These are phyloP conservation scores for Stachybotrys echinatus DNA, from an alignment of 2,329 filamentous ascomycete genomes.

Conservation along the genomic window DNA sequence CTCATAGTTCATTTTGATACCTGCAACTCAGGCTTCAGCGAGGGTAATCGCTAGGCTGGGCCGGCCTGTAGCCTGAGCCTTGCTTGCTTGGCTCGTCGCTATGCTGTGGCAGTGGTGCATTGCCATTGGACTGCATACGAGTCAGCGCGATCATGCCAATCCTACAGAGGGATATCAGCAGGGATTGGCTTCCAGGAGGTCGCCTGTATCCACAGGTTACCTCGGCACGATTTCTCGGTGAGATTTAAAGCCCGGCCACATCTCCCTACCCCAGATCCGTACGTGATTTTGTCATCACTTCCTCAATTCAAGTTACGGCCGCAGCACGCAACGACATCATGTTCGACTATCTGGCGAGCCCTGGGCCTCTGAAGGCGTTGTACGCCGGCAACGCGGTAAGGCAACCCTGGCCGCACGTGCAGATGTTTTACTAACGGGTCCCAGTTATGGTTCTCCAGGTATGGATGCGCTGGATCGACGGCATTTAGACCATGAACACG, in stretches of 20 bases:
- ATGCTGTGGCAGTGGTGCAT: too few species aligned
- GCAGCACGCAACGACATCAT: neutral
- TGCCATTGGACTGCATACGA: too few species aligned
- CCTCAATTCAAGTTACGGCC: too few species aligned
- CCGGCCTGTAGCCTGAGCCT: too few species aligned
- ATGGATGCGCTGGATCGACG: neutral
- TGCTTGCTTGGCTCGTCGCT: too few species aligned
- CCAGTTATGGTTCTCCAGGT: neutral
- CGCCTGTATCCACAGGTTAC: neutral
- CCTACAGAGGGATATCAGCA: too few species aligned
- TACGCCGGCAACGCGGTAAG: constrained; percentile 15
- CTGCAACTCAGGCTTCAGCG: too few species aligned
- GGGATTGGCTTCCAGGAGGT: too few species aligned
- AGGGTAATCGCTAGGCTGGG: too few species aligned
- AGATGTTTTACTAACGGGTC: neutral
- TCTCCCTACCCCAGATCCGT: neutral
- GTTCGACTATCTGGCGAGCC: neutral
- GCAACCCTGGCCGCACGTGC: neutral
- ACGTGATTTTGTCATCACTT: too few species aligned
- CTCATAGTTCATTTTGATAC: too few species aligned
- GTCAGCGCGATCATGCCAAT: too few species aligned
- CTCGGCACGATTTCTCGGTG: neutral
- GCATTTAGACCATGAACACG: neutral
- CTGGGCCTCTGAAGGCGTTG: constrained; percentile 7
- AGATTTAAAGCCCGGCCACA: neutral